These are phyloP conservation scores for Malassezia cuniculi DNA, from an alignment of 1,284 basidiomycete species.

Conservation along the genomic window DNA sequence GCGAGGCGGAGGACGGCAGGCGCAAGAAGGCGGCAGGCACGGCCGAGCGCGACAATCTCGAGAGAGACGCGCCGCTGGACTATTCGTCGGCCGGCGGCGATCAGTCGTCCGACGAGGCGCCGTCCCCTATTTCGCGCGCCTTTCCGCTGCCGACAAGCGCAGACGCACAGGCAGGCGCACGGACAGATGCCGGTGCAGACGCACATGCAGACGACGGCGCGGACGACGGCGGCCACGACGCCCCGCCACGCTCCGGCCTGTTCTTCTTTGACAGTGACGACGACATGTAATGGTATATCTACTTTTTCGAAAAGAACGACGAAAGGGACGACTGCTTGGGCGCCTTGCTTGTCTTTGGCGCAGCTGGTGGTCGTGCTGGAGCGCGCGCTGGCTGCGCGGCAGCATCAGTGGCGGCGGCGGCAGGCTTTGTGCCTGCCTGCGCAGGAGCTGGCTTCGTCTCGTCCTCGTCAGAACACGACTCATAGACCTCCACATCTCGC, in stretches of 20 bases:
- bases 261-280: background rate
- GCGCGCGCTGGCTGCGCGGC: background rate
- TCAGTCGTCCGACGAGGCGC: background rate
- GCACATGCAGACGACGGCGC: too few relatives aligned
- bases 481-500: conserved; percentile 27
- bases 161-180: too few relatives aligned
- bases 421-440: background rate
- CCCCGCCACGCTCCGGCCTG: background rate
- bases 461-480: conserved; percentile 26
- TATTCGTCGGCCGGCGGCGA: background rate
- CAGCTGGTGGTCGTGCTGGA: background rate
- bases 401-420: background rate
- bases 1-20: conserved; percentile 3
- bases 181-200: too few relatives aligned
- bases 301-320: conserved; percentile 11
- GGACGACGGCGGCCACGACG: too few relatives aligned
- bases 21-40: conserved; percentile 2
- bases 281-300: too few relatives aligned
- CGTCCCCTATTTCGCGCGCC: background rate
- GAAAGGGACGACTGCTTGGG: conserved; percentile 8
- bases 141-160: conserved; percentile 2
- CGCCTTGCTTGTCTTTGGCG: background rate
- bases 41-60: background rate
- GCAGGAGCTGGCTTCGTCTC: background rate
- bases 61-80: background rate